Evolutionary conservation across 31 red algal genomes (phyloP).

Genomic region (Asparagopsis taxiformis): DNA sequence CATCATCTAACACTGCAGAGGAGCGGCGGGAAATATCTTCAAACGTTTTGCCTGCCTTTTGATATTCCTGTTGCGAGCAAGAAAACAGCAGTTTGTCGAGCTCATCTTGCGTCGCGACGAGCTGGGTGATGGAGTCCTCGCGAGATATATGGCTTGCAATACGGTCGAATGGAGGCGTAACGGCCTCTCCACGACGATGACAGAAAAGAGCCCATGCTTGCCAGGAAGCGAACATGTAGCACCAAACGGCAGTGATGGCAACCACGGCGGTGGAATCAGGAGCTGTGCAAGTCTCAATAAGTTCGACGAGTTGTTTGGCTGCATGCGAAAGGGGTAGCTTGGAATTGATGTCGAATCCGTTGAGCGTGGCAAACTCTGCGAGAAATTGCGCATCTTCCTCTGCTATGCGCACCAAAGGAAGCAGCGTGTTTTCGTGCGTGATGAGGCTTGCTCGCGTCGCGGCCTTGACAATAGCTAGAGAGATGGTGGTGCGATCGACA

Average conservation of each 20-base stretch:
- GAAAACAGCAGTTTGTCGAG: conserved; percentile 23
- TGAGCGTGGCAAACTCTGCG: conserved; percentile 11
- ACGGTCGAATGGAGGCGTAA: conserved; percentile 33
- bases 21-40: conserved; percentile 31
- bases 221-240: conserved; percentile 39
- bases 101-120: conserved; percentile 25
- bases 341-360: conserved; percentile 49
- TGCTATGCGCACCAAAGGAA: conserved; percentile 32
- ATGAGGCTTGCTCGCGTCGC: conserved; percentile 14
- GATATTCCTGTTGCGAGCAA: conserved; percentile 12
- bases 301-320: conserved; percentile 27
- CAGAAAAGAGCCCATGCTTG: conserved; percentile 42
- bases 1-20: conserved; percentile 31
- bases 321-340: conserved; percentile 23
- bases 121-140: conserved; percentile 2
- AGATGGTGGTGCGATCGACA: conserved; percentile 33
- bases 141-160: conserved; percentile 27
- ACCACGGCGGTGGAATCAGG: conserved; percentile 34
- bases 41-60: conserved; percentile 53
- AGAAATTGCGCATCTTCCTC: conserved; percentile 27
- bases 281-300: conserved; percentile 34
- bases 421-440: background rate
- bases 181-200: conserved; percentile 2
- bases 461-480: conserved; percentile 35
- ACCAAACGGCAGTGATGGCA: conserved; percentile 49